phyloP scores from a whole-genome alignment of 1,284 basidiomycete genomes.

The Ustilago xerochloae region DNA sequence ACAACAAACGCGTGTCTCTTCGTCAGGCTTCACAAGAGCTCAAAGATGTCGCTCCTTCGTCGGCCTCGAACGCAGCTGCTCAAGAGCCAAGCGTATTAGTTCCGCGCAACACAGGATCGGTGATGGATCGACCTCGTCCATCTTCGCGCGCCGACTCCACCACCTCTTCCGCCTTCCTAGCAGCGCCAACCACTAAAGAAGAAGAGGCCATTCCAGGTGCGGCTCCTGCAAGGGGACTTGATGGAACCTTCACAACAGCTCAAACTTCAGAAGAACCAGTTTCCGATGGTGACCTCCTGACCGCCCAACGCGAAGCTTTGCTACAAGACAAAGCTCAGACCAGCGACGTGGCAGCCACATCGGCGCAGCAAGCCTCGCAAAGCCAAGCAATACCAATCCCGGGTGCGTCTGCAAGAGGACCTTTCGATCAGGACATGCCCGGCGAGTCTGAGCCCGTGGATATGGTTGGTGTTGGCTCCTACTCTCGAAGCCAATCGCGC shows the following conservation, averaged over 20 bases:
- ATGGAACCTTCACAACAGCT: background rate
- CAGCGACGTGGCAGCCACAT: background rate
- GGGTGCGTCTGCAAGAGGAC: background rate
- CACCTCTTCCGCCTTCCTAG: constrained; percentile 19
- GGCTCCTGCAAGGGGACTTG: background rate
- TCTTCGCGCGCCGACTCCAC: constrained; percentile 27
- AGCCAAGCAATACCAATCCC: constrained; percentile 5
- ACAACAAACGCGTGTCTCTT: constrained; percentile 21
- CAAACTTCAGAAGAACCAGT: background rate
- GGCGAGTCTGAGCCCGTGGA: background rate
- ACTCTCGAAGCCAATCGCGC: constrained; percentile 41
- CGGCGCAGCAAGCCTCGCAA: background rate
- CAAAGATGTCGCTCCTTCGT: background rate
- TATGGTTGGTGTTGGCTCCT: constrained; percentile 60
- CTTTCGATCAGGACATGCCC: background rate
- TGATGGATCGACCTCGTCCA: constrained; percentile 32
- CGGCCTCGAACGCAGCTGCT: background rate
- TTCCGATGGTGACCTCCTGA: background rate
- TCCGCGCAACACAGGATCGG: constrained; percentile 1
- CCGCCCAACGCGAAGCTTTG: background rate
- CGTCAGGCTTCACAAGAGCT: constrained; percentile 25
- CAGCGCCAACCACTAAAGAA: background rate
- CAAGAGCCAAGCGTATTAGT: background rate
- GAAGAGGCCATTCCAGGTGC: background rate
- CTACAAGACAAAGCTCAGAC: background rate